A percentile compares a stretch with the other conserved stretches of the same genome.
Evolutionary conservation across 1,284 basidiomycete genomes (phyloP).

Genomic region (Puccinia polysora): DNA sequence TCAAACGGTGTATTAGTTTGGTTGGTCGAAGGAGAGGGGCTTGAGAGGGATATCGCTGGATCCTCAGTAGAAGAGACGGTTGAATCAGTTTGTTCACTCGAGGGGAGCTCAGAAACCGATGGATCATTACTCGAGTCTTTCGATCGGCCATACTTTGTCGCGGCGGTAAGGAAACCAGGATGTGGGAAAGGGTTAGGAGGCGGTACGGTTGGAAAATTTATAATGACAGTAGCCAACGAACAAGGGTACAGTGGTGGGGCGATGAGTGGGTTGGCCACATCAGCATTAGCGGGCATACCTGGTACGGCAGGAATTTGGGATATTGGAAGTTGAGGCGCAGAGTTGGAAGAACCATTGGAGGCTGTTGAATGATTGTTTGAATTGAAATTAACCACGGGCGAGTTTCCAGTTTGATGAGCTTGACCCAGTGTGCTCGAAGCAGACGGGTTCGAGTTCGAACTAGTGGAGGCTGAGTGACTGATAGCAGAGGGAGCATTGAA

Average conservation of each 20-base stretch:
- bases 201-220: slow-evolving; percentile 28
- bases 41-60: neutral
- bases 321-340: neutral
- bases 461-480: neutral
- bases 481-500: neutral
- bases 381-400: neutral
- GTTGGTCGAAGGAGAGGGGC: neutral
- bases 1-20: neutral
- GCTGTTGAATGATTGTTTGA: neutral
- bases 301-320: slow-evolving; percentile 6
- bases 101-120: neutral
- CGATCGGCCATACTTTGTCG: slow-evolving; percentile 13
- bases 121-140: slow-evolving; percentile 12
- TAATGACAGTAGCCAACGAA: slow-evolving; percentile 23
- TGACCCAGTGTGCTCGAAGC: neutral
- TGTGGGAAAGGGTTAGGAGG: slow-evolving; percentile 29
- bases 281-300: slow-evolving; percentile 16
- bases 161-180: slow-evolving; percentile 28
- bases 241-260: slow-evolving; percentile 38
- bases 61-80: slow-evolving; percentile 11
- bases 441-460: neutral
- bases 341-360: neutral
- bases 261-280: slow-evolving; percentile 8
- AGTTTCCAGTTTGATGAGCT: neutral
- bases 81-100: slow-evolving; percentile 16